Evolutionary conservation across 305 asterid genomes (phyloP).

Genomic region (Fraxinus floribunda): DNA sequence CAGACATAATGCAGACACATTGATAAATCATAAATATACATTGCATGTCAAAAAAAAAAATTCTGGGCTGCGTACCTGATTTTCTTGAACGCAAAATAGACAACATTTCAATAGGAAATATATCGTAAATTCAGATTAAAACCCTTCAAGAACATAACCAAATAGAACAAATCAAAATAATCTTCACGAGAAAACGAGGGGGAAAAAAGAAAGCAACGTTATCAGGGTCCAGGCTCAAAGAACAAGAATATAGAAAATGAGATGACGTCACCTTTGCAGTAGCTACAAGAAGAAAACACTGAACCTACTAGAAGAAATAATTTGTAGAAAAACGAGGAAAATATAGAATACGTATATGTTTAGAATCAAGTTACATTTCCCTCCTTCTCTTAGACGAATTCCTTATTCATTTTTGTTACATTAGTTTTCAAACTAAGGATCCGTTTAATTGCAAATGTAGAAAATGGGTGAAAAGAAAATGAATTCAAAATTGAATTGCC

Average conservation of each 20-base stretch:
- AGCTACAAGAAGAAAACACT: conserved; percentile 25
- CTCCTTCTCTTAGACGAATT: too few relatives aligned
- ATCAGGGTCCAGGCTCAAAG: conserved; percentile 40
- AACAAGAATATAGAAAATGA: conserved; percentile 31
- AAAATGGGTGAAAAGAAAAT: too few relatives aligned
- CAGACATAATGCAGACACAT: neutral
- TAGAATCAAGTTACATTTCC: too few relatives aligned
- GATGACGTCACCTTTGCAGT: conserved; percentile 37
- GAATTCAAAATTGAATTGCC: too few relatives aligned
- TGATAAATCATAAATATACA: neutral
- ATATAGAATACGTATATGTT: conserved; percentile 12
- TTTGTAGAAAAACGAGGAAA: conserved; percentile 24
- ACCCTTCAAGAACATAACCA: conserved; percentile 5
- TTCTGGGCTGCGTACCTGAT: conserved; percentile 24
- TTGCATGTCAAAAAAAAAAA: conserved; percentile 6
- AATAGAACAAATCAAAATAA: neutral
- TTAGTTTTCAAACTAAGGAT: too few relatives aligned
- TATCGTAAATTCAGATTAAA: conserved; percentile 24
- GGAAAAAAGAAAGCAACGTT: conserved; percentile 29
- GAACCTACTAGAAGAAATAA: conserved; percentile 26
- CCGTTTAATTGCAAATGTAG: too few relatives aligned
- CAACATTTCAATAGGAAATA: conserved; percentile 20
- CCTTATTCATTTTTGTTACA: too few relatives aligned
- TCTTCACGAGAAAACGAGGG: conserved; percentile 24
- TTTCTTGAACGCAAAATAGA: conserved; percentile 26